A percentile compares a stretch with the other conserved stretches of the same genome.
These are phyloP conservation scores for Ophiorrhiza pumila DNA, from an alignment of 257 asterid species.

Conservation along the genomic window DNA sequence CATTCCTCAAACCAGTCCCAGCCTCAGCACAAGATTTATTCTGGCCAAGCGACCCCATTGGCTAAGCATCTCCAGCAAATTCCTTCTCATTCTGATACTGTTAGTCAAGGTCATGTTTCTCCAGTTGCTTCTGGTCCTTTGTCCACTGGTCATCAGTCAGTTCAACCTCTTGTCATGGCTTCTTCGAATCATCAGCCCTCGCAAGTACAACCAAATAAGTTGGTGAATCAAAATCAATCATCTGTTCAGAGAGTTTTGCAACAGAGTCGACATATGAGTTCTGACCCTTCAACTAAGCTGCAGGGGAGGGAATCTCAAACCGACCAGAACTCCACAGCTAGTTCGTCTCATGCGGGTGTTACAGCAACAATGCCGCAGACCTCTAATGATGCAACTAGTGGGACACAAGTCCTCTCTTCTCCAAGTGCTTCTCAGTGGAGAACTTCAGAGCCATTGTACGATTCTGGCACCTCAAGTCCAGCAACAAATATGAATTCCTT, in stretches of 20 bases:
- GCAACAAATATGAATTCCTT: slow-evolving; percentile 37
- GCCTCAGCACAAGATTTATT: slow-evolving; percentile 53
- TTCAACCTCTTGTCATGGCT: slow-evolving; percentile 33
- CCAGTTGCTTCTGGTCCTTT: slow-evolving; percentile 40
- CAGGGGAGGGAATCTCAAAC: slow-evolving; percentile 46
- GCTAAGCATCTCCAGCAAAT: slow-evolving; percentile 45
- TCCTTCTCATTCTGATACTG: slow-evolving; percentile 45
- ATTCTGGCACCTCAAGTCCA: slow-evolving; percentile 40
- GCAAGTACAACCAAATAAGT: slow-evolving; percentile 45
- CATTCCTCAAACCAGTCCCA: slow-evolving; percentile 49
- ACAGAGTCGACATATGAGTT: slow-evolving; percentile 42
- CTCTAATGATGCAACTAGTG: slow-evolving; percentile 36
- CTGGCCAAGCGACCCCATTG: slow-evolving; percentile 47
- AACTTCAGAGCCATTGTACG: slow-evolving; percentile 47
- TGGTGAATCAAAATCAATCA: slow-evolving; percentile 45
- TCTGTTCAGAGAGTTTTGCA: slow-evolving; percentile 45
- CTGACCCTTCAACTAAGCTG: slow-evolving; percentile 37
- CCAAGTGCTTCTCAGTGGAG: slow-evolving; percentile 38
- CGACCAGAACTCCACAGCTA: slow-evolving; percentile 45
- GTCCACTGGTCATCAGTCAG: slow-evolving; percentile 46
- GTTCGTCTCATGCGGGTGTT: slow-evolving; percentile 41
- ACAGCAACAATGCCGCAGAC: slow-evolving; percentile 35
- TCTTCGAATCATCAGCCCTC: slow-evolving; percentile 45
- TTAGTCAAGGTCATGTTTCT: slow-evolving; percentile 46
- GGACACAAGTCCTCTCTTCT: slow-evolving; percentile 36